Base-by-base conservation (phyloP, 441 rosid genomes). In the Raphanus hybrid region DNA sequence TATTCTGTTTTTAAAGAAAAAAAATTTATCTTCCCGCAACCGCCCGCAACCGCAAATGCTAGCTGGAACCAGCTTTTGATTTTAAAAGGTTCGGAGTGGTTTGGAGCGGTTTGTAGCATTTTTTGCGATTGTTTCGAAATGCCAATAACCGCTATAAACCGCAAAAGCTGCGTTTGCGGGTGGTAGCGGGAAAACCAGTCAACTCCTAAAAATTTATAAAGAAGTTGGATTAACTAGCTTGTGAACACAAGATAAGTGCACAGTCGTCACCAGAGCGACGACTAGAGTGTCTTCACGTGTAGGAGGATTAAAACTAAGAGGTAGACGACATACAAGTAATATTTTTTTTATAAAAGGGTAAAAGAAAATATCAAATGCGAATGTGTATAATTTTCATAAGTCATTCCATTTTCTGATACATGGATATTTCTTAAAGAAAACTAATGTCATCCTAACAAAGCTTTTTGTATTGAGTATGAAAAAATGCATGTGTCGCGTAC, bases 401-500 rank as follows among this genome's bases (percentile, higher is more conserved):
- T 77, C 76, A 64, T 77, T 65, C 62, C 43, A 18, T 9, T 64
- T 64, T 64, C 9, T 57, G 52, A 71, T 57, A 70, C 39, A n/a
- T 64, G 3, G 67, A 14, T 64, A 59, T 78, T 50, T 62, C 73
- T 52, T 73, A 50, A 72, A 60, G 73, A 60, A 60, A 60, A 50
- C 67, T 14, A n/a, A 37, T 26, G 59, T 48, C 65, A 43, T 29
- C 57, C 45, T 6, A 69, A 62, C 59, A 63, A 63, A 76, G 60
- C 9, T 39, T 70, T 45, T 63, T 52, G 32, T 52, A 9, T 45
- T 2, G 27, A 26, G 50, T 23, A 26, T 15, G 26, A 54, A 55
- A 70, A 62, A 43, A 54, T 54, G 23, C 59, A 54, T 58, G 71
- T 39, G 54, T 76, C 27, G 75, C 75, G 80, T 76, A 76, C 65